Evolutionary conservation across 305 asterid genomes (phyloP), one percentile per base, ranked within the genome.

Genomic region (Striga hermonthica): DNA sequence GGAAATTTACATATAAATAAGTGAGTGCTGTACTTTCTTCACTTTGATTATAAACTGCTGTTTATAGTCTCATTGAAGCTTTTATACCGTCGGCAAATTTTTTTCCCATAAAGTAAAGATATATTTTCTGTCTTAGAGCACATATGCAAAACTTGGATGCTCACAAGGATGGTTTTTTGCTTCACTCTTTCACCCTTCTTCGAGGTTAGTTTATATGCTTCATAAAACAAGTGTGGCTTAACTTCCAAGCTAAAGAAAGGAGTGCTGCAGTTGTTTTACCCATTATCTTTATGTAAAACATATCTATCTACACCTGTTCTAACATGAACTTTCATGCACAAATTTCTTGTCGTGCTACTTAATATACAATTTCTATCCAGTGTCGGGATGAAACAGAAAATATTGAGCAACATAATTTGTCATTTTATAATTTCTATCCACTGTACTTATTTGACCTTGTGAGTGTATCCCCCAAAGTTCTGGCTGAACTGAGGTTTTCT

Each of bases 111-210:
- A 67, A 65, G 56, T 63, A 64, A 67, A 65, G 45, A 43, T 60
- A 61, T 62, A 48, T 7, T 62, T 60, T 59, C 41, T 72, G 76
- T 70, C 14, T 69, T 45, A 68, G 98, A 75, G 82, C 65, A 78
- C 87, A 71, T 92, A 92, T 72, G 98, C 95, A 66, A 92, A 81
- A 82, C 90, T 86, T 38, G 86, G 76, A 63, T 71, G 90, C 80
- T 66, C 84, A 13, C 93, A 85, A 78, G 95, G 95, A 81, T 87
- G 93, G 95, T 88, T 88, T 76, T 59, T 67, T 45, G 82, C 96
- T 36, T 74, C 94, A 57, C 84, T 81, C 57, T 64, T 74, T 64
- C 90, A 81, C 63, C 89, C 83, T 75, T 72, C 91, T 65, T 74
- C 84, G 68, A 83, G 86, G 97, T 92, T 74, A 74, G 74, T 69